phyloP scores from a whole-genome alignment of 441 rosid species.

The Brassica balearica region DNA sequence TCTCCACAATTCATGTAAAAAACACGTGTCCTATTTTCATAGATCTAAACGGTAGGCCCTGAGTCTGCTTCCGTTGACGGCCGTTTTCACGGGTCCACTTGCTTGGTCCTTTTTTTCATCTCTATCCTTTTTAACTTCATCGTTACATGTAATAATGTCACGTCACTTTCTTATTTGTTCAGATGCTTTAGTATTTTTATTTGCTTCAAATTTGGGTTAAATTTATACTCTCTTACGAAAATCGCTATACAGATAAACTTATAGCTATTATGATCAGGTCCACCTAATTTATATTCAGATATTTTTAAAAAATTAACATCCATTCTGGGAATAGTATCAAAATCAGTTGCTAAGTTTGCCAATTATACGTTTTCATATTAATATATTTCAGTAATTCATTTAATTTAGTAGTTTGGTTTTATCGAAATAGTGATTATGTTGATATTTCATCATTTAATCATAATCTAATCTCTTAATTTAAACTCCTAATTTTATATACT shows the following conservation, averaged over 20 bases:
- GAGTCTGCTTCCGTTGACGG: slow-evolving; percentile 38
- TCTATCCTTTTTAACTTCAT: slow-evolving; percentile 16
- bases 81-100: slow-evolving; percentile 28
- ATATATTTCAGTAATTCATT: not conserved
- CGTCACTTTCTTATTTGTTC: slow-evolving; percentile 25
- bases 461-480: no score
- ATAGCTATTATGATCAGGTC: not conserved
- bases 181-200: not conserved
- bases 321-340: not conserved
- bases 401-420: not conserved
- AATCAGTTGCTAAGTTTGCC: not conserved
- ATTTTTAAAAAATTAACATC: not conserved
- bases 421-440: not conserved
- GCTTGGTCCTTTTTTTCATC: not conserved
- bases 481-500: no score
- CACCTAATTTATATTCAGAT: not conserved
- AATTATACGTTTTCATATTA: not conserved
- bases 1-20: slow-evolving; percentile 32
- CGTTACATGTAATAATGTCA: slow-evolving; percentile 31
- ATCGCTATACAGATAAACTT: slow-evolving; percentile 16
- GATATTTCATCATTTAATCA: not conserved
- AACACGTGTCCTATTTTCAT: slow-evolving; percentile 38
- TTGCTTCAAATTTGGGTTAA: not conserved
- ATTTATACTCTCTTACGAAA: not conserved
- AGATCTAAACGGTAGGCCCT: slow-evolving; percentile 32